These are phyloP conservation scores for Gaeumannomyces tritici DNA, from an alignment of 2,329 filamentous ascomycete species.

Conservation along the genomic window DNA sequence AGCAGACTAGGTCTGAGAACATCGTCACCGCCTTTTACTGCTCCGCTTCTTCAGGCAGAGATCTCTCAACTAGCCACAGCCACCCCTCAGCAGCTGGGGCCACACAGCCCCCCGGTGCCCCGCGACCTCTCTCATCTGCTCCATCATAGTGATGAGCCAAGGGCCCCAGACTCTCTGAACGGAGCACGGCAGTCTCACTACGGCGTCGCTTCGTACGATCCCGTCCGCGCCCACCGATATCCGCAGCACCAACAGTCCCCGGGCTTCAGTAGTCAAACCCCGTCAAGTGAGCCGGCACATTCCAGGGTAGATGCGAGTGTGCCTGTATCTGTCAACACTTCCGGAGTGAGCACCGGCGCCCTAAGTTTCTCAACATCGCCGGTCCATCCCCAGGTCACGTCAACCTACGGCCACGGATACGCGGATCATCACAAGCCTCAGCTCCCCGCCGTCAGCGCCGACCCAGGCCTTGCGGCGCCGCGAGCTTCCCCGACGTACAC, in stretches of 20 bases:
- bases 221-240: neutral
- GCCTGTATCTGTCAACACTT: neutral
- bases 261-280: neutral
- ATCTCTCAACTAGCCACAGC: neutral
- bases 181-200: neutral
- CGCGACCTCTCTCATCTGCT: neutral
- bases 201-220: neutral
- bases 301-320: neutral
- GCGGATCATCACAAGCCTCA: neutral
- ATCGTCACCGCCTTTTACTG: neutral
- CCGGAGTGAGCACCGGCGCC: neutral
- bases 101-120: neutral
- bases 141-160: neutral
- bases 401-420: neutral
- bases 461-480: no score
- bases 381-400: neutral
- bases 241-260: neutral
- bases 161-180: neutral
- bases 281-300: neutral
- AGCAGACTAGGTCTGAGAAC: neutral
- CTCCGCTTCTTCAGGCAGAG: neutral
- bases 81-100: neutral
- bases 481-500: neutral
- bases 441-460: neutral
- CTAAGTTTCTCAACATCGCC: neutral